These are phyloP conservation scores for Hibiscus syriacus DNA, from an alignment of 345 rosid species.

Conservation along the genomic window DNA sequence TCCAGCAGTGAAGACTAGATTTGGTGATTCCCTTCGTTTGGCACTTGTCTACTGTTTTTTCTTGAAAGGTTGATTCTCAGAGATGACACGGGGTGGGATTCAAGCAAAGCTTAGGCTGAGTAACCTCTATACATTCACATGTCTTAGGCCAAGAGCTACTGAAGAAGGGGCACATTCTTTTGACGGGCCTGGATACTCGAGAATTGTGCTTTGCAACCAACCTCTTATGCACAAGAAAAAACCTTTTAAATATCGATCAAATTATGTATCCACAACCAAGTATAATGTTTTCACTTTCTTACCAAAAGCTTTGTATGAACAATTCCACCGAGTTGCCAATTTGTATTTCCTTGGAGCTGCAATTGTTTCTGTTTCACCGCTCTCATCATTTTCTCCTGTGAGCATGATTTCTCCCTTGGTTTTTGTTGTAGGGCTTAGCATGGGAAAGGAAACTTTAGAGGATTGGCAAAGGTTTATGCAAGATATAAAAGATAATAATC, in stretches of 20 bases:
- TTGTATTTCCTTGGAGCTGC: conserved; percentile 87
- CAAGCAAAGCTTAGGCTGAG: conserved; percentile 77
- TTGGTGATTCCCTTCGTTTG: conserved; percentile 13
- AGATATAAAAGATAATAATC: conserved; percentile 70
- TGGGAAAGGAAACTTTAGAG: conserved; percentile 90
- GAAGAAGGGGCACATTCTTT: conserved; percentile 46
- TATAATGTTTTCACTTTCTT: conserved; percentile 68
- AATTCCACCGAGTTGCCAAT: conserved; percentile 90
- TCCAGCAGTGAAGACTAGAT: conserved; percentile 15
- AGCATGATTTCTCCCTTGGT: conserved; percentile 92
- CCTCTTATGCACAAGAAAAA: conserved; percentile 63
- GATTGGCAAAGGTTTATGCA: conserved; percentile 96
- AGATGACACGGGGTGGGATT: conserved; percentile 76
- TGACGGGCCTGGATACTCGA: conserved; percentile 60
- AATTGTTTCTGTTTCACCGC: conserved; percentile 59
- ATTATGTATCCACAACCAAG: conserved; percentile 79
- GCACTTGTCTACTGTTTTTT: conserved; percentile 13
- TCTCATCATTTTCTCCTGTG: conserved; percentile 73
- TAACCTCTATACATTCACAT: conserved; percentile 73
- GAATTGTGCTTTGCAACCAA: conserved; percentile 77
- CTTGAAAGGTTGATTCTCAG: conserved; percentile 14
- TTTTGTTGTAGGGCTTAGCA: conserved; percentile 86
- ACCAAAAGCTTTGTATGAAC: conserved; percentile 87
- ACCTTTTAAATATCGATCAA: conserved; percentile 64
- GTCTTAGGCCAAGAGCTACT: conserved; percentile 43